phyloP scores from a whole-genome alignment of 345 rosid species.

The Heritiera littoralis region DNA sequence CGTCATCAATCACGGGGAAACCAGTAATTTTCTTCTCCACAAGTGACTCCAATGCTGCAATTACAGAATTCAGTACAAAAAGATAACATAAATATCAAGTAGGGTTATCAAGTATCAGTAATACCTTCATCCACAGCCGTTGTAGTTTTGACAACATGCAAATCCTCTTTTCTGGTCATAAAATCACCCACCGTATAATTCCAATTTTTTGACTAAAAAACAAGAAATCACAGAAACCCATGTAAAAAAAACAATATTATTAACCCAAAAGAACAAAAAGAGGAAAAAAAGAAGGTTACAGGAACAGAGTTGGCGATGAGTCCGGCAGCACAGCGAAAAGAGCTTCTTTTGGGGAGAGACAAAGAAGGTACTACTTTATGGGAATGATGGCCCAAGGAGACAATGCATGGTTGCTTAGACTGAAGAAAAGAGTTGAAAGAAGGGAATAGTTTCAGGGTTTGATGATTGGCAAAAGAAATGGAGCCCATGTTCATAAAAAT shows the following conservation, averaged over 20 bases:
- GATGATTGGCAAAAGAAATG: conserved; percentile 11
- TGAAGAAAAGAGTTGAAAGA: conserved; percentile 13
- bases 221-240: background rate
- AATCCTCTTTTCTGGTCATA: conserved; percentile 70
- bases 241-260: background rate
- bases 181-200: conserved; percentile 82
- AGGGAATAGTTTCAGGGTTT: background rate
- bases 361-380: background rate
- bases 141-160: conserved; percentile 73
- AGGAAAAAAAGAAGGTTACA: conserved; percentile 17
- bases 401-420: background rate
- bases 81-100: background rate
- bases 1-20: conserved; percentile 85
- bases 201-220: conserved; percentile 50
- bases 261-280: background rate
- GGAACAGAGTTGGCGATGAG: conserved; percentile 49
- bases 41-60: conserved; percentile 72
- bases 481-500: conserved; percentile 18
- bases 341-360: conserved; percentile 30
- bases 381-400: background rate
- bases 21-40: conserved; percentile 88
- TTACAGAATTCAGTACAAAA: background rate
- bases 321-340: conserved; percentile 25
- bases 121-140: conserved; percentile 88
- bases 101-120: conserved; percentile 2